Evolutionary conservation across 805 yeast species (phyloP), one percentile per base, ranked within the genome.

Genomic region (Ogataea neopini): DNA sequence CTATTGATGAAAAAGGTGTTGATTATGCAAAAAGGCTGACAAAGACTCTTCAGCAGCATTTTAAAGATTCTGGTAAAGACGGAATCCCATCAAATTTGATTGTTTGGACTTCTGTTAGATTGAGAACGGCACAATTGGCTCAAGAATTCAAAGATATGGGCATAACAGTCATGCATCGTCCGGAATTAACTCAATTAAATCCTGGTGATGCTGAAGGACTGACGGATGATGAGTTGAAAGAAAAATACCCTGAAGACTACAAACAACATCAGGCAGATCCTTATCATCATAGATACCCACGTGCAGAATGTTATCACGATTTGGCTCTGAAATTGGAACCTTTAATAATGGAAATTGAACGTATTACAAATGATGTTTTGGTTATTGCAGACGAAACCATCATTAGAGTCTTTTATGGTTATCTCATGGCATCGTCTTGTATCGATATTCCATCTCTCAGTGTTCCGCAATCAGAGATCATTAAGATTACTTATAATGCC

Each of bases 271-370:
- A 68, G 48, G 68, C 73, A 50, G 97, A 92, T 64, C 97, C 97
- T 1, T 94, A 94, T 62, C 97, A 94, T 67, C 92, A 86, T 63
- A 75, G 99, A 50, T 94, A 80, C 63, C 88, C 96, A 2, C 76
- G 98, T 42, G 89, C 96, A 0, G 99, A 94, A 69, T 87, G 95
- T 43, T 94, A 90, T 63, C 99, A 94, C 67, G 99, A 94, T 67
- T 75, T 94, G 48, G 98, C 99, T 0, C 85, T 94, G 30, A 82
- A 96, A 58, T 79, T 94, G 70, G 99, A 94, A 68, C 96, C 98
- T 0, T 73, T 94, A 46, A 81, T 94, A 51, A 75, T 94, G 63
- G 98, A 94, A 66, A 84, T 94, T 82, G 99, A 94, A 66, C 79
- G 97, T 57, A 84, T 86, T 79, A 79, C 88, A 44, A 88, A 89